Conservation (phyloP, 2,329 filamentous ascomycete species). For the Trichoderma citrinoviride region DNA sequence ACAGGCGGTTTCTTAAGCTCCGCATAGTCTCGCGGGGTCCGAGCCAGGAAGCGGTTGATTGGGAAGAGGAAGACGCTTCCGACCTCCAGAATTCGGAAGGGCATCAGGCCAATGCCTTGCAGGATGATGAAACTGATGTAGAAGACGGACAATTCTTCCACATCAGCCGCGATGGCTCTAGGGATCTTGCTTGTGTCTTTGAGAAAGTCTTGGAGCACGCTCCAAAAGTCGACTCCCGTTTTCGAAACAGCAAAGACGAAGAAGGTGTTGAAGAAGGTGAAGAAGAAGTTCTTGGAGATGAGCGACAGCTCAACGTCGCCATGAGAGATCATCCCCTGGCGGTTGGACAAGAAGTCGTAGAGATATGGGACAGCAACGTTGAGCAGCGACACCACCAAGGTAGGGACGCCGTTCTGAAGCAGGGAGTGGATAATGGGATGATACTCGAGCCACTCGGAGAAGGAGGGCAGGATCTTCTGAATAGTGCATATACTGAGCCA, state of each 20-base stretch:
- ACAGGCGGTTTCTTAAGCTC: slow-evolving; percentile 77
- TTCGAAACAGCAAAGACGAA: slow-evolving; percentile 88
- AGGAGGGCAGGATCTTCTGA: slow-evolving; percentile 63
- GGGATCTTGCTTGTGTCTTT: slow-evolving; percentile 79
- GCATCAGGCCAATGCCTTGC: slow-evolving; percentile 89
- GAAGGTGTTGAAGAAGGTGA: slow-evolving; percentile 99
- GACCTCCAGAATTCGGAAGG: slow-evolving; percentile 86
- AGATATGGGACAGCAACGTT: slow-evolving; percentile 89
- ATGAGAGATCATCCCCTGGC: slow-evolving; percentile 92
- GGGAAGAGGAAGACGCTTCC: slow-evolving; percentile 83
- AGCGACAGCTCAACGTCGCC: slow-evolving; percentile 91
- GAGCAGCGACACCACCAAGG: slow-evolving; percentile 78
- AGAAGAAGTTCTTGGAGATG: slow-evolving; percentile 99
- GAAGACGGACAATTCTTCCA: slow-evolving; percentile 74
- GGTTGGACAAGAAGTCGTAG: slow-evolving; percentile 88
- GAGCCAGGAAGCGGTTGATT: slow-evolving; percentile 71
- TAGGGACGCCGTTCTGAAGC: slow-evolving; percentile 84
- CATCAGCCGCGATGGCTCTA: slow-evolving; percentile 68
- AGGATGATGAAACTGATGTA: slow-evolving; percentile 94
- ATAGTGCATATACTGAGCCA: slow-evolving; percentile 81
- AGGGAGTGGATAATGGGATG: slow-evolving; percentile 72
- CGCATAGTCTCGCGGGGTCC: slow-evolving; percentile 85
- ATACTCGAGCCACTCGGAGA: slow-evolving; percentile 64
- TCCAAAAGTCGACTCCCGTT: slow-evolving; percentile 73
- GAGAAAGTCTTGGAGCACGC: slow-evolving; percentile 68